Evolutionary conservation across 192 early-diverging fungal species (phyloP), one percentile per base, ranked within the genome.

Genomic region (Nowakowskiella sp.): DNA sequence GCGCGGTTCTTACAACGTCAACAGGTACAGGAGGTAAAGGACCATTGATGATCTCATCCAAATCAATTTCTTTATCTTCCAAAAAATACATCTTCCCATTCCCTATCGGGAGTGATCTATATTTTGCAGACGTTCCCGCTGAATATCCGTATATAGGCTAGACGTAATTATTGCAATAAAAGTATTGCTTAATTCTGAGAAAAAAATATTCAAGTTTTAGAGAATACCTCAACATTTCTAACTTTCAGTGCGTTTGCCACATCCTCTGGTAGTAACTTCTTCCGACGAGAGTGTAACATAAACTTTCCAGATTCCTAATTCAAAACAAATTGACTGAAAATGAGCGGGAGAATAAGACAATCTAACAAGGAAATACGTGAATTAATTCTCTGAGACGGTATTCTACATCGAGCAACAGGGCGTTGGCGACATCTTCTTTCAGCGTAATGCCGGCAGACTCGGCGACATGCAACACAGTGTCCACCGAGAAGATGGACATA

Each of bases 341-440:
- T 39, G 36, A 13, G 36, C 19, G 36, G 13, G 19, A 39, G 13
- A 39, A 19, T 13, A 13, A 39, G 36, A 39, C 19, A 13, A 39
- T 19, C 13, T 13, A 39, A 13, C 36, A 30, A 21, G 33, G 16
- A 26, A 26, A 44, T 60, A 86, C 85, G 66, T 82, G 71, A 30
- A 97, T 80, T 43, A 99, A 80, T 63, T 97, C 92, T 61, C 94
- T 83, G 47, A 99, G 58, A 29, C 95, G 76, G 67, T 95, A 99
- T 66, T 99, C 95, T 26, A 91, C 89, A 60, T 99, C 95, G 45
- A 90, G 84, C 3, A 89, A 77, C 52, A 99, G 62, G 2, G 85
- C 85, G 1, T 67, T 66, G 3, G 90, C 86, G 3, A 94, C 89
- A 30, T 85, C 84, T 44, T 95, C 91, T 62, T 90, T 91, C 31